Percentiles rank a stretch among this genome's conserved stretches.
These are phyloP conservation scores for Candida sithepensis DNA, from an alignment of 805 yeast species.

Conservation along the genomic window DNA sequence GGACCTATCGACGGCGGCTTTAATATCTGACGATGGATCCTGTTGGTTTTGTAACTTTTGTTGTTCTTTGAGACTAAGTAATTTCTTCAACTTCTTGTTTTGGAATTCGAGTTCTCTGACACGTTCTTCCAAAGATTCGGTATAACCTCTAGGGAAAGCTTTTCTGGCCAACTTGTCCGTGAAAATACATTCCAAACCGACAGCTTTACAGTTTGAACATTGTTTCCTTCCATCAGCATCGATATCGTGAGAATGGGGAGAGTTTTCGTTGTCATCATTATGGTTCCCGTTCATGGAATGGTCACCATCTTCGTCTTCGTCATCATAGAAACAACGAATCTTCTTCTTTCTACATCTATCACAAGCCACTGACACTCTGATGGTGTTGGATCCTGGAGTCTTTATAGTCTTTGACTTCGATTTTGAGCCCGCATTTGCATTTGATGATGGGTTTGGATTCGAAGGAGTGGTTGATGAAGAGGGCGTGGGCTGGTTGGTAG, in stretches of 20 bases:
- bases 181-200: slow-evolving; percentile 86
- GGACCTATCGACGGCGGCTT: neutral
- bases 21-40: neutral
- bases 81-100: slow-evolving; percentile 62
- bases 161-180: slow-evolving; percentile 81
- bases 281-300: neutral
- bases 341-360: slow-evolving; percentile 84
- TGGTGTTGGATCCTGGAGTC: slow-evolving; percentile 62
- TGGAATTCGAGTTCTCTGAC: slow-evolving; percentile 84
- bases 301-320: slow-evolving; percentile 16
- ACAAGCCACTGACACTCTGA: slow-evolving; percentile 86
- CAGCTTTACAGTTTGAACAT: slow-evolving; percentile 79
- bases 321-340: slow-evolving; percentile 51
- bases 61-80: slow-evolving; percentile 49
- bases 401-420: slow-evolving; percentile 48
- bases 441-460: neutral
- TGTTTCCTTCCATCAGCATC: slow-evolving; percentile 60
- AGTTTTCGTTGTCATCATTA: neutral
- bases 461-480: slow-evolving; percentile 1
- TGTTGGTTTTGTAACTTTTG: slow-evolving; percentile 1
- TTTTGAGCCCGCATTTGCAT: slow-evolving; percentile 15
- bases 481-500: neutral
- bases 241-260: slow-evolving; percentile 2
- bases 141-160: slow-evolving; percentile 89
- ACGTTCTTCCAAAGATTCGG: slow-evolving; percentile 84